These are phyloP conservation scores for Solanum pimpinellifolium DNA, from an alignment of 257 asterid genomes.

Conservation along the genomic window DNA sequence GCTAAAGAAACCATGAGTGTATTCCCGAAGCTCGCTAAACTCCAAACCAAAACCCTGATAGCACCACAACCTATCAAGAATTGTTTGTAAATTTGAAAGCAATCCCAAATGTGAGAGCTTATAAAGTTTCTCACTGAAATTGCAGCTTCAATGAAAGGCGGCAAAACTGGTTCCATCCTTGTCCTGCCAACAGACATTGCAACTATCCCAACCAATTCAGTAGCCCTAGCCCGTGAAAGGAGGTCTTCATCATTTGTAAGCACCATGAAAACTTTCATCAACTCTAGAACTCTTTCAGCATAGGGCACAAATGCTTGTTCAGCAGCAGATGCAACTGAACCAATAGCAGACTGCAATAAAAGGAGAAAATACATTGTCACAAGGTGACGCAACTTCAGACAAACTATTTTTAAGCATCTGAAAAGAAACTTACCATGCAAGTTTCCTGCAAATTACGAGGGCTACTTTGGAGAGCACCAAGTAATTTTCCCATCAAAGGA, in stretches of 20 bases:
- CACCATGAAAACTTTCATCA: slow-evolving; percentile 91
- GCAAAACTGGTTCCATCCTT: slow-evolving; percentile 83
- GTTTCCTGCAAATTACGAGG: slow-evolving; percentile 91
- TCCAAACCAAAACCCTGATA: slow-evolving; percentile 86
- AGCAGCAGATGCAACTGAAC: slow-evolving; percentile 98
- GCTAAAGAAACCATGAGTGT: slow-evolving; percentile 98
- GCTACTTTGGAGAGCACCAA: slow-evolving; percentile 71
- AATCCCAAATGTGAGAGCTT: not conserved
- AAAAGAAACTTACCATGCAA: slow-evolving; percentile 60
- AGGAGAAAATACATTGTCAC: slow-evolving; percentile 4
- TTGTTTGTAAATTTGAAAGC: not conserved
- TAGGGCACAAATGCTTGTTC: slow-evolving; percentile 88
- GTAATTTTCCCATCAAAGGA: slow-evolving; percentile 81
- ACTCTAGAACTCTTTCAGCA: slow-evolving; percentile 91
- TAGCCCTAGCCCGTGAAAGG: slow-evolving; percentile 93
- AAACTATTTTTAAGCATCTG: not conserved
- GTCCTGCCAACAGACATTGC: slow-evolving; percentile 93
- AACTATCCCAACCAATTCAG: slow-evolving; percentile 91
- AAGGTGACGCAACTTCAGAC: slow-evolving; percentile 2
- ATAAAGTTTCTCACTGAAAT: slow-evolving; percentile 47
- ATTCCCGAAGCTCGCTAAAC: slow-evolving; percentile 96
- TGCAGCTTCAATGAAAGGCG: slow-evolving; percentile 88
- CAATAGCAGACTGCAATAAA: slow-evolving; percentile 83
- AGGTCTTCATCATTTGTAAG: slow-evolving; percentile 96
- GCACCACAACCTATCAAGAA: slow-evolving; percentile 9